These are phyloP conservation scores for Aureobasidium sp. DNA, from an alignment of 2,329 filamentous ascomycete species.

Conservation along the genomic window DNA sequence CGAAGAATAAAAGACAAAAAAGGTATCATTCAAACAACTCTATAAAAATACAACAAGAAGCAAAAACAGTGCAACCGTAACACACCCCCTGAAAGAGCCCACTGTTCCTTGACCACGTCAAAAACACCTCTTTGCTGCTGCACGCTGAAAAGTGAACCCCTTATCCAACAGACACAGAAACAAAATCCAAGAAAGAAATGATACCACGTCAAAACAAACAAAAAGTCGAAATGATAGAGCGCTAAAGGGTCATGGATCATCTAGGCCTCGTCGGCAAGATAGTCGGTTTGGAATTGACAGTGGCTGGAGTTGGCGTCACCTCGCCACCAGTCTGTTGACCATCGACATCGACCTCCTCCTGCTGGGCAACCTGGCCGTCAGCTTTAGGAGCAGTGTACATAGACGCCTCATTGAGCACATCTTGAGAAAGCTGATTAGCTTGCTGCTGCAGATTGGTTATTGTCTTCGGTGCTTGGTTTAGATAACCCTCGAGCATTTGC, in stretches of 20 bases:
- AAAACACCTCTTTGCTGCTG: neutral
- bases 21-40: neutral
- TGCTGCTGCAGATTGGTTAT: constrained; percentile 42
- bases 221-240: no score
- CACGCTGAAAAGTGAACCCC: neutral
- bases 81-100: neutral
- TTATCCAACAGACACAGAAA: neutral
- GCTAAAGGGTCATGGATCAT: neutral
- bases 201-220: neutral
- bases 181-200: no score
- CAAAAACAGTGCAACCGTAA: neutral
- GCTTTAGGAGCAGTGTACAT: neutral
- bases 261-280: neutral
- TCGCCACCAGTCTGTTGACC: neutral
- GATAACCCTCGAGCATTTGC: constrained; percentile 68
- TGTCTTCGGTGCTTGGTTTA: constrained; percentile 42
- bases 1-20: neutral
- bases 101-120: neutral
- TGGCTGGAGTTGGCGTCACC: neutral
- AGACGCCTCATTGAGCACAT: constrained; percentile 21
- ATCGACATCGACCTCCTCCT: neutral
- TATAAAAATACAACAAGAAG: neutral
- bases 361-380: neutral
- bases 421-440: constrained; percentile 38
- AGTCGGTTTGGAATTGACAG: neutral